Percentiles rank a stretch among this genome's conserved stretches.
These are phyloP conservation scores for Pulveroboletus sp. DNA, from an alignment of 768 basidiomycete genomes.

Conservation along the genomic window DNA sequence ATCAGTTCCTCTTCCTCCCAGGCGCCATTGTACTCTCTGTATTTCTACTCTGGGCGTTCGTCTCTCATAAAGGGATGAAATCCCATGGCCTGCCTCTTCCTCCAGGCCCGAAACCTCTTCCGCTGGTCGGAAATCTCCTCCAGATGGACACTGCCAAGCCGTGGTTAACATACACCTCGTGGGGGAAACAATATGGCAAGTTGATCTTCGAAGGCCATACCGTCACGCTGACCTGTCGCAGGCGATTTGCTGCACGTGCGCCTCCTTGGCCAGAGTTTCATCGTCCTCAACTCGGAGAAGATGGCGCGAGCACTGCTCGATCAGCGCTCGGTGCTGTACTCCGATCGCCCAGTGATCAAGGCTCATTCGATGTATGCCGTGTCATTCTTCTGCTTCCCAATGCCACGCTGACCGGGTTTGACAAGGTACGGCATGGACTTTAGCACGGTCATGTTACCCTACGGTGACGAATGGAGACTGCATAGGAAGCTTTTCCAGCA, in stretches of 20 bases:
- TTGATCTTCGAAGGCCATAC: background rate
- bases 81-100: constrained; percentile 16
- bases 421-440: constrained; percentile 27
- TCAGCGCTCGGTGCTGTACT: constrained; percentile 26
- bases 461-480: constrained; percentile 27
- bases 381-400: background rate
- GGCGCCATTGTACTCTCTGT: background rate
- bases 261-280: constrained; percentile 22
- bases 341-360: constrained; percentile 22
- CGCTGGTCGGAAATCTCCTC: constrained; percentile 26
- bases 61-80: background rate
- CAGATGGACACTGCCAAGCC: constrained; percentile 26
- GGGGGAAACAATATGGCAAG: constrained; percentile 31
- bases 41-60: constrained; percentile 4
- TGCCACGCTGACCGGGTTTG: background rate
- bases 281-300: constrained; percentile 29
- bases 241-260: constrained; percentile 21
- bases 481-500: constrained; percentile 30
- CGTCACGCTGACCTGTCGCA: constrained; percentile 1
- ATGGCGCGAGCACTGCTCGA: constrained; percentile 22
- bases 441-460: constrained; percentile 26
- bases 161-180: constrained; percentile 33
- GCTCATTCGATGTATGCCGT: constrained; percentile 12
- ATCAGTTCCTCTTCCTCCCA: background rate
- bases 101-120: constrained; percentile 30